Evolutionary conservation across 768 basidiomycete genomes (phyloP).

Genomic region (Exidia glandulosa): DNA sequence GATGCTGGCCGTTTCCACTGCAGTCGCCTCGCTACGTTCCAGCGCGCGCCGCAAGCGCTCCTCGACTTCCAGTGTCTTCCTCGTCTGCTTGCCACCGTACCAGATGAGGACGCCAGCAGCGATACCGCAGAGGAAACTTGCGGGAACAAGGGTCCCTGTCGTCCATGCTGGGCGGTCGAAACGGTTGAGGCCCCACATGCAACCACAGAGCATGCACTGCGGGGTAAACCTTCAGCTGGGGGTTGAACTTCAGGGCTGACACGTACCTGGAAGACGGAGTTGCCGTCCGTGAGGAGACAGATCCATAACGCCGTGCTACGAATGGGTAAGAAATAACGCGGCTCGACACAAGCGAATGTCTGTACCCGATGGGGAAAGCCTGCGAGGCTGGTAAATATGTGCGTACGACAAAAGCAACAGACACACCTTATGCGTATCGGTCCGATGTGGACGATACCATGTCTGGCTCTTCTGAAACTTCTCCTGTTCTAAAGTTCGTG

Average conservation of each 20-base stretch:
- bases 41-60: constrained; percentile 41
- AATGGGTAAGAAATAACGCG: neutral
- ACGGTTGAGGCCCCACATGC: constrained; percentile 75
- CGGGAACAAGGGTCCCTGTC: constrained; percentile 51
- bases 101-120: constrained; percentile 62
- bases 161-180: constrained; percentile 56
- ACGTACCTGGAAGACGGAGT: constrained; percentile 79
- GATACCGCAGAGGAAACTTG: constrained; percentile 69
- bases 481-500: constrained; percentile 41
- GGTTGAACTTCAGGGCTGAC: too few relatives aligned
- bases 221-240: too few relatives aligned
- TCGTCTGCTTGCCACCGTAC: constrained; percentile 58
- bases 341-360: neutral
- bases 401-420: neutral
- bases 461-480: constrained; percentile 64
- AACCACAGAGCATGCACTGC: constrained; percentile 59
- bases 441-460: constrained; percentile 82
- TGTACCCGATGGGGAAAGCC: constrained; percentile 21
- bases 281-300: constrained; percentile 60
- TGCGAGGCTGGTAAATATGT: neutral
- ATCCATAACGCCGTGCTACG: constrained; percentile 58
- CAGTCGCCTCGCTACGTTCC: constrained; percentile 1
- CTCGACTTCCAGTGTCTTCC: constrained; percentile 53
- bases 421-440: constrained; percentile 63
- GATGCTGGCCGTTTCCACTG: neutral